phyloP scores from a whole-genome alignment of 2,329 filamentous ascomycete genomes.

The Chlorencoelia australis region DNA sequence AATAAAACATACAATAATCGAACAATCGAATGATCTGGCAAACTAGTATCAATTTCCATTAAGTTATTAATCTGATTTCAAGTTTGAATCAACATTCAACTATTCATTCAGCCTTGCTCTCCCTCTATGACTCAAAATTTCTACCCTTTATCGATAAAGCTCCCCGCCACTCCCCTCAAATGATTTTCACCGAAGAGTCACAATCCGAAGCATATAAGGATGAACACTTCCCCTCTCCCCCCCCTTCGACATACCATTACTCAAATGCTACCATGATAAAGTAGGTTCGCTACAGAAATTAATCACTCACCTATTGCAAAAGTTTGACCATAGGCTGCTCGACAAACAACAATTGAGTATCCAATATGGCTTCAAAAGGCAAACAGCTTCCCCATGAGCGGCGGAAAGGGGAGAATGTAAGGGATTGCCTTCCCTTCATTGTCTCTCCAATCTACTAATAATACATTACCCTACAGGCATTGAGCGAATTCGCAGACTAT shows the following conservation, averaged over 20 bases:
- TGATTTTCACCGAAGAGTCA: conserved; percentile 8
- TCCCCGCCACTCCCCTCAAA: conserved; percentile 10
- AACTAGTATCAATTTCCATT: too few species aligned
- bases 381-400: conserved; percentile 64
- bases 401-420: conserved; percentile 77
- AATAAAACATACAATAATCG: too few species aligned
- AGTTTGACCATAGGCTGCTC: too few species aligned
- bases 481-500: conserved; percentile 96
- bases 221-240: background rate
- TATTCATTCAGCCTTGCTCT: conserved; percentile 15
- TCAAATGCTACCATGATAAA: too few species aligned
- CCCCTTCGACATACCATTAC: background rate
- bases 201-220: conserved; percentile 10
- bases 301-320: too few species aligned
- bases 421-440: conserved; percentile 18
- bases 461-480: conserved; percentile 49
- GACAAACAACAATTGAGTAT: too few species aligned
- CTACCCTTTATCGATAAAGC: conserved; percentile 26
- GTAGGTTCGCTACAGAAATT: too few species aligned
- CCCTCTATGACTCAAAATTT: too few species aligned
- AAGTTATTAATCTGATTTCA: too few species aligned
- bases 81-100: conserved; percentile 15
- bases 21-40: too few species aligned
- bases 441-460: conserved; percentile 1
- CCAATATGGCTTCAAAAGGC: conserved; percentile 39